Evolutionary conservation across 257 asterid species (phyloP), one percentile per base, ranked within the genome.

Genomic region (Thymus mandschuricus): DNA sequence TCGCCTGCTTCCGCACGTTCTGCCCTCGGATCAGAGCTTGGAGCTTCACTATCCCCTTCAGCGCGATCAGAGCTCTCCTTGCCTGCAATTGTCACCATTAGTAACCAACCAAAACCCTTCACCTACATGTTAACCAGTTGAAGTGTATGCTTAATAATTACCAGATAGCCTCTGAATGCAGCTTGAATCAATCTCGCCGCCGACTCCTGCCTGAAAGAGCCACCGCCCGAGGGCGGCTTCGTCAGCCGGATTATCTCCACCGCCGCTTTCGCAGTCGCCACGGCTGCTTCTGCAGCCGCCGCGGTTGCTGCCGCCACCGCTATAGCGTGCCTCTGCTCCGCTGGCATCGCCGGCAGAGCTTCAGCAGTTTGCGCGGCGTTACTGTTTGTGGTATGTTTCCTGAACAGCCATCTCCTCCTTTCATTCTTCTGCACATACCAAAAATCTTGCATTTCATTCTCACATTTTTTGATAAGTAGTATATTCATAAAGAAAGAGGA

Each of bases 11-110:
- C 60, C 98, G 56, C 5, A 91, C 97, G 31, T 86, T 91, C 80
- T 94, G 98, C 59, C 98, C 98, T 78, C 98, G 83, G 68, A 94
- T 83, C 27, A 94, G 68, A 15, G 98, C 98, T 79, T 94, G 98
- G 50, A 94, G 95, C 73, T 86, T 91, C 75, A 94, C 97, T 38
- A 94, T 85, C 72, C 98, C 98, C 74, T 86, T 86, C 6, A 94
- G 90, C 8, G 97, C 98, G 35, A 78, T 78, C n/a, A 89, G 81
- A 35, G 98, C 98, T 69, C 93, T 91, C 81, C 92, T 89, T 3
- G 96, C 95, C 98, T 93, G 69, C 79, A 75, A 15, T 29, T 4
- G 29, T 27, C 59, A 54, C 50, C 13, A 59, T 21, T 57, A 30
- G 10, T 4, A 3, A 21, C 10, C 63, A n/a, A 13, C 21, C 3